Conservation (phyloP, 2,329 filamentous ascomycete species). For the Phialophora macrospora region DNA sequence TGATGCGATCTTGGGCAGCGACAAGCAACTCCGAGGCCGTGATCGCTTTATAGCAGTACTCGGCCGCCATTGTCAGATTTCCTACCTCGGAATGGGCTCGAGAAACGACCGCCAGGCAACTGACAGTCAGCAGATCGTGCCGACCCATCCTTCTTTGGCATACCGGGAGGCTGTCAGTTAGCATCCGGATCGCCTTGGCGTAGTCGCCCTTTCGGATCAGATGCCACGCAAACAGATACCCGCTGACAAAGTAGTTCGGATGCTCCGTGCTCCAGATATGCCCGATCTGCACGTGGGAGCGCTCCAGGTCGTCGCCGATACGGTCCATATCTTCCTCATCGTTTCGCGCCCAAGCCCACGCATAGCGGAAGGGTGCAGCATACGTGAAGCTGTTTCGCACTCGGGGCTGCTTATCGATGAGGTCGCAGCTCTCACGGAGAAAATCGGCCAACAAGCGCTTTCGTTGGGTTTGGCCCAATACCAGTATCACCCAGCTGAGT, state of each 20-base stretch:
- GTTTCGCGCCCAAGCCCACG: constrained; percentile 20
- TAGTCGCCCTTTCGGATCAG: constrained; percentile 14
- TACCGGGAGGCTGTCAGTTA: constrained; percentile 23
- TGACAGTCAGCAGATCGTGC: constrained; percentile 33
- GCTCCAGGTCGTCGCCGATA: constrained; percentile 19
- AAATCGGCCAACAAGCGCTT: constrained; percentile 22
- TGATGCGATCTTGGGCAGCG: constrained; percentile 6
- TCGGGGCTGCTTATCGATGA: constrained; percentile 19
- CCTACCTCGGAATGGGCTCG: constrained; percentile 21
- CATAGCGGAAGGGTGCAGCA: constrained; percentile 25
- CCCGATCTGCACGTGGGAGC: constrained; percentile 18
- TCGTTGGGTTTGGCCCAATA: constrained; percentile 25
- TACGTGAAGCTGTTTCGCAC: constrained; percentile 15
- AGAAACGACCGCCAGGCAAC: constrained; percentile 28
- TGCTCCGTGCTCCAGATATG: constrained; percentile 26
- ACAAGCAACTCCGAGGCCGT: constrained; percentile 8
- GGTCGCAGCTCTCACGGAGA: constrained; percentile 20
- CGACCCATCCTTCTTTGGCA: constrained; percentile 32
- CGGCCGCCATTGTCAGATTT: background rate
- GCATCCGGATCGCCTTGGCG: constrained; percentile 14
- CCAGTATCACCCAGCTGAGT: constrained; percentile 26
- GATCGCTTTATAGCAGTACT: constrained; percentile 8
- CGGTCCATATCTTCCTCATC: constrained; percentile 12
- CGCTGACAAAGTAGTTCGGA: constrained; percentile 33
- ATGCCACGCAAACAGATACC: constrained; percentile 33